Percentiles rank a stretch among this genome's conserved stretches.
phyloP scores from a whole-genome alignment of 2,329 filamentous ascomycete genomes.

The Aureobasidium leucospermi region DNA sequence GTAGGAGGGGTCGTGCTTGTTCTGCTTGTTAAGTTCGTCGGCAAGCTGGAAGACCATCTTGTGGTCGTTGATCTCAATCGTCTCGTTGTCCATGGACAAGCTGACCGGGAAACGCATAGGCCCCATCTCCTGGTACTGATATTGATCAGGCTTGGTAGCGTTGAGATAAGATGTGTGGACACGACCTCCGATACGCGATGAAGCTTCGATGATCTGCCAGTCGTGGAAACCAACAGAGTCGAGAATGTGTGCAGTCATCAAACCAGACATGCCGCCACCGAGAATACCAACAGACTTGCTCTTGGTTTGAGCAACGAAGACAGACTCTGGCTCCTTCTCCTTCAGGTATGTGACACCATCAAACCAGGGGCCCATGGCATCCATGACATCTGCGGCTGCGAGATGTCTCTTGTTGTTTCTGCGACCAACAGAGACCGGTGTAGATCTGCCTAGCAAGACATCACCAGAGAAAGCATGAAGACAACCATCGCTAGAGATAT shows the following conservation, averaged over 20 bases:
- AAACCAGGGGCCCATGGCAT: slow-evolving; percentile 56
- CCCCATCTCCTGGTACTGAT: slow-evolving; percentile 62
- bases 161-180: slow-evolving; percentile 57
- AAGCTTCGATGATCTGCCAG: slow-evolving; percentile 56
- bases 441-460: slow-evolving; percentile 35
- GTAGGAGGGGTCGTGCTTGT: slow-evolving; percentile 41
- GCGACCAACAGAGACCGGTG: slow-evolving; percentile 31
- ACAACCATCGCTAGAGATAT: slow-evolving; percentile 34
- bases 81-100: slow-evolving; percentile 47
- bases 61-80: slow-evolving; percentile 52
- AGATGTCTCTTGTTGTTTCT: slow-evolving; percentile 30
- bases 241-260: slow-evolving; percentile 49
- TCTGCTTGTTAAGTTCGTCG: slow-evolving; percentile 52
- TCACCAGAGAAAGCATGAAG: slow-evolving; percentile 38
- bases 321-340: slow-evolving; percentile 45
- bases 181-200: slow-evolving; percentile 54
- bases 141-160: slow-evolving; percentile 51
- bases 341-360: slow-evolving; percentile 55
- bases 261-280: slow-evolving; percentile 57
- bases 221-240: slow-evolving; percentile 52
- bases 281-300: slow-evolving; percentile 55
- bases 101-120: slow-evolving; percentile 58
- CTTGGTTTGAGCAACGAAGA: slow-evolving; percentile 50
- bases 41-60: slow-evolving; percentile 59
- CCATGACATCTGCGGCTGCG: slow-evolving; percentile 42